phyloP scores from a whole-genome alignment of 495 filamentous ascomycete genomes.

The Trichoderma erinaceum region DNA sequence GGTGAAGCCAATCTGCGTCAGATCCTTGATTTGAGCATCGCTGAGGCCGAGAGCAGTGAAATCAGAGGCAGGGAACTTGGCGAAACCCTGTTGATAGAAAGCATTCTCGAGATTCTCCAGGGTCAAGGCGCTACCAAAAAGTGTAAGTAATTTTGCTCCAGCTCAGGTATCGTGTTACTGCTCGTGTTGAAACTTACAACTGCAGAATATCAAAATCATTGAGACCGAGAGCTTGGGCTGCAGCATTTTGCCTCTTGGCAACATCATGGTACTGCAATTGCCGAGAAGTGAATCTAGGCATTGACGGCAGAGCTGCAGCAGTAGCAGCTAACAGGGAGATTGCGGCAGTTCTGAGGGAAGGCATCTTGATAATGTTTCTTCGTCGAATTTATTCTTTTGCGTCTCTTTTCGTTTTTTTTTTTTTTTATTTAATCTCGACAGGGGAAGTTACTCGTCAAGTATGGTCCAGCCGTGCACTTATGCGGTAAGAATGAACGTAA shows the following conservation, averaged over 20 bases:
- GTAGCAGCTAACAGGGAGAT: slow-evolving; percentile 31
- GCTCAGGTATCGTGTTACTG: not conserved
- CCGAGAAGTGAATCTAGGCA: slow-evolving; percentile 36
- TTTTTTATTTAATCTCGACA: slow-evolving; percentile 20
- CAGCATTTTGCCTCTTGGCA: slow-evolving; percentile 47
- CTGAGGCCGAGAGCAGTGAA: slow-evolving; percentile 32
- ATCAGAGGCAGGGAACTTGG: slow-evolving; percentile 47
- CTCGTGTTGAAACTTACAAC: slow-evolving; percentile 47
- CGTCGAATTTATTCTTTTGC: slow-evolving; percentile 16
- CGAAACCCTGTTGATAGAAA: slow-evolving; percentile 58
- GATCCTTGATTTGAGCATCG: slow-evolving; percentile 31
- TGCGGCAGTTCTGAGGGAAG: slow-evolving; percentile 40
- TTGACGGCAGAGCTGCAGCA: slow-evolving; percentile 40
- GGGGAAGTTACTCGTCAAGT: slow-evolving; percentile 15
- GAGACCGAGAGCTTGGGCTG: slow-evolving; percentile 46
- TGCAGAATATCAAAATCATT: slow-evolving; percentile 62
- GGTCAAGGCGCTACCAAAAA: slow-evolving; percentile 49
- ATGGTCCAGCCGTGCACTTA: slow-evolving; percentile 43
- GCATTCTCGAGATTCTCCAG: slow-evolving; percentile 57
- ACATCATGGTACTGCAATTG: slow-evolving; percentile 40
- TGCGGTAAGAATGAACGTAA: slow-evolving; percentile 39
- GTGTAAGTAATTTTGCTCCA: slow-evolving; percentile 19
- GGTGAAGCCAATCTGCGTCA: slow-evolving; percentile 40
- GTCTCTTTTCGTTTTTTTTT: slow-evolving; percentile 22
- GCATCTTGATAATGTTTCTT: slow-evolving; percentile 36